phyloP scores from a whole-genome alignment of 345 rosid genomes.

The Salix suchowensis region DNA sequence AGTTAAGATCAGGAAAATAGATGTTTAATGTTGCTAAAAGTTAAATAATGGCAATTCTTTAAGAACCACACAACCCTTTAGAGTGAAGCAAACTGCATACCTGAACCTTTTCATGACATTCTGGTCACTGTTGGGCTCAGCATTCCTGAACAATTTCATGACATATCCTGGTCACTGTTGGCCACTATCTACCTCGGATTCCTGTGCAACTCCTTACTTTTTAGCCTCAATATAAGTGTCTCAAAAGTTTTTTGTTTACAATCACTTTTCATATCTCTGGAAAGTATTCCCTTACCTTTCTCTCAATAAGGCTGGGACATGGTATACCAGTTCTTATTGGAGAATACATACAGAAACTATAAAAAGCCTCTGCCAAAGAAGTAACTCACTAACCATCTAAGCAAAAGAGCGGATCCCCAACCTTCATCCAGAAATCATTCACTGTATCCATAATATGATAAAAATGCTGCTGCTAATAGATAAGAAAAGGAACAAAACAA shows the following conservation, averaged over 20 bases:
- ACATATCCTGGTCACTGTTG: not conserved
- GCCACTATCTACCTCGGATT: conserved; percentile 15
- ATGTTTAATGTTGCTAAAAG: not conserved
- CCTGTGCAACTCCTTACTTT: conserved; percentile 7
- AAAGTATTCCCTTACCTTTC: conserved; percentile 10
- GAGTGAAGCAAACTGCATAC: not conserved
- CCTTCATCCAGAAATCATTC: conserved; percentile 16
- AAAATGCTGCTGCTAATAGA: conserved; percentile 34
- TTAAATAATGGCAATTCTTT: not conserved
- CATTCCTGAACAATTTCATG: conserved; percentile 20
- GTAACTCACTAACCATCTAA: not conserved
- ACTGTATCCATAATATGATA: conserved; percentile 23
- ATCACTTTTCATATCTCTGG: conserved; percentile 10
- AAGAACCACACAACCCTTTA: not conserved
- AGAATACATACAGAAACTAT: conserved; percentile 10
- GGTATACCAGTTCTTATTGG: conserved; percentile 8
- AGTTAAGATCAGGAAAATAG: not conserved
- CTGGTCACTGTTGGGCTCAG: not conserved
- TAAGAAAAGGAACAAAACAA: conserved; percentile 32
- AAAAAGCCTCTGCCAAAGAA: not conserved
- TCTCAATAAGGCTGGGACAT: conserved; percentile 5
- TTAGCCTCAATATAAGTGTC: conserved; percentile 10
- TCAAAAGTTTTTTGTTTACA: conserved; percentile 11
- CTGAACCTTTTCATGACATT: not conserved
- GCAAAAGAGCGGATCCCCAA: conserved; percentile 1